Evolutionary conservation across 371 early-diverging fungal genomes (phyloP), one percentile per base, ranked within the genome.

Genomic region (Apophysomyces elegans): DNA sequence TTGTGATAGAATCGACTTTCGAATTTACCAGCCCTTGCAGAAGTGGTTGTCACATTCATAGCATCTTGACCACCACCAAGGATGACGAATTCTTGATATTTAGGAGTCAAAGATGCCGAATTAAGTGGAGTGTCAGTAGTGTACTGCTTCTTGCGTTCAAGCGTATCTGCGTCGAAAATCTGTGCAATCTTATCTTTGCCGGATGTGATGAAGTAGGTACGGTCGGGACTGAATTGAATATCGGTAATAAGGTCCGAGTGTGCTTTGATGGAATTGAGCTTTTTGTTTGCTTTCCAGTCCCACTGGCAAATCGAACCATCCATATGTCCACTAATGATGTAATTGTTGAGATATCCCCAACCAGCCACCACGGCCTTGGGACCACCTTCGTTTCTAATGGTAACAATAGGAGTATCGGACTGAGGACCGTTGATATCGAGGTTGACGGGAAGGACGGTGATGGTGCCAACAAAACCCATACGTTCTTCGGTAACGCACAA

Each of bases 1-100:
- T 94, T 91, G 88, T 99, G 99, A 89, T 90, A 99, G 90, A 99
- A 98, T 66, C 99, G 89, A 70, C 94, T 92, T 80, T 99, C 99
- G 85, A 99, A 99, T 84, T 98, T 96, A 78, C 98, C 98, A 76
- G 93, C 92, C 74, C 95, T 90, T 59, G 94, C 92, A 66, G 90
- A 88, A 7, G 99, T 99, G 26, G 95, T 95, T 37, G 99, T 99
- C 69, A 99, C 99, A 74, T 90, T 88, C 84, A 90, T 90, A 57
- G 90, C 90, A 68, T 90, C 90, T 76, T 90, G 90, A 74, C 90
- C 90, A 88, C 94, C 94, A 69, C 93, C 94, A 56, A 94, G 76
- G 64, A 94, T 81, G 58, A 86, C 83, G 69, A 93, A 88, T 58
- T 93, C 93, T 75, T 93, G 91, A 60, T 78, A 77, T 67, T 89